A percentile compares a stretch with the other conserved stretches of the same genome.
These are phyloP conservation scores for Houttuynia cordata DNA, from an alignment of 164 flowering plant genomes.

Conservation along the genomic window DNA sequence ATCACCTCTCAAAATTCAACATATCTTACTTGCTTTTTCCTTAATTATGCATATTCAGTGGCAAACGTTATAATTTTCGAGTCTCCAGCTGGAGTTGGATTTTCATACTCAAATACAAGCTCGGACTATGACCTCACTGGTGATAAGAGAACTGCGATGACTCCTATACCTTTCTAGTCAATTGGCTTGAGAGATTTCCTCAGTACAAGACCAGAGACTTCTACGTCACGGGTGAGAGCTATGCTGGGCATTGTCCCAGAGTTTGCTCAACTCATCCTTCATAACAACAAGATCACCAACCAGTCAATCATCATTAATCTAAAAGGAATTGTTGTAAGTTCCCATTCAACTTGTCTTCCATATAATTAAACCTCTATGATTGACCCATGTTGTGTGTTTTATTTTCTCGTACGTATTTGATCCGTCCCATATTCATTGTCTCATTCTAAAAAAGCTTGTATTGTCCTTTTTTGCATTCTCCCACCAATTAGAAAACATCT, in stretches of 20 bases:
- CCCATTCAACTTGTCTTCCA: neutral
- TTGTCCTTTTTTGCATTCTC: no score
- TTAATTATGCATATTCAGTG: conserved; percentile 7
- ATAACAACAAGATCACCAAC: conserved; percentile 14
- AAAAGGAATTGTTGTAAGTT: conserved; percentile 17
- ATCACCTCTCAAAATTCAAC: no score
- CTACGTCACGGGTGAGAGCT: conserved; percentile 23
- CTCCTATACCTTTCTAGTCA: conserved; percentile 14
- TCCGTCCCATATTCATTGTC: no score
- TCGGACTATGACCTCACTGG: conserved; percentile 16
- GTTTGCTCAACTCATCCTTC: conserved; percentile 19
- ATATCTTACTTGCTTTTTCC: no score
- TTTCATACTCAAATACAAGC: conserved; percentile 22
- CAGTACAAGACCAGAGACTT: conserved; percentile 25
- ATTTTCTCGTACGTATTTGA: no score
- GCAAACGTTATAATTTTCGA: conserved; percentile 32
- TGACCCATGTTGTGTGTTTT: neutral
- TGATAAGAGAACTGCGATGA: conserved; percentile 21
- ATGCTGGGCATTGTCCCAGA: conserved; percentile 20
- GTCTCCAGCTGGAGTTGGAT: conserved; percentile 32
- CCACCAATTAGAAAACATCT: no score
- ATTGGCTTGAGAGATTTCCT: conserved; percentile 26
- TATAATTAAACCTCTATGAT: no score
- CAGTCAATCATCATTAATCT: conserved; percentile 19
- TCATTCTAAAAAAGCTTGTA: no score